These are phyloP conservation scores for Alternaria sp. DNA, from an alignment of 2,329 filamentous ascomycete genomes.

Conservation along the genomic window DNA sequence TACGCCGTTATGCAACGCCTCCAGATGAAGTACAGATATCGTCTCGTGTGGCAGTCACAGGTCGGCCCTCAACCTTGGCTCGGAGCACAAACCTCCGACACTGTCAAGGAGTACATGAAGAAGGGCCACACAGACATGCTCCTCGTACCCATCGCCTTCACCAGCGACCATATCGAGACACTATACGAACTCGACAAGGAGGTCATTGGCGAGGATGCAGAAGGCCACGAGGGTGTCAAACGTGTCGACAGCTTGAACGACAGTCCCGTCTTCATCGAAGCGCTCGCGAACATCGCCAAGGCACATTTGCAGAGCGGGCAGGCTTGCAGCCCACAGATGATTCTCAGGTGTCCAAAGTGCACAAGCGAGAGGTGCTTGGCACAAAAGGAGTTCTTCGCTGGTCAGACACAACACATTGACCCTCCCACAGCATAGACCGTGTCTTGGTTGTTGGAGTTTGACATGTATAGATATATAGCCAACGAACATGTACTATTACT, in stretches of 20 bases:
- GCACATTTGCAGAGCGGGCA: constrained; percentile 74
- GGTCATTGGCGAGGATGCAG: constrained; percentile 82
- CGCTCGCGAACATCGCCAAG: constrained; percentile 85
- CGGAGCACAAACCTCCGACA: constrained; percentile 87
- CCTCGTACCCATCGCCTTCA: constrained; percentile 95
- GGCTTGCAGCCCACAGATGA: constrained; percentile 84
- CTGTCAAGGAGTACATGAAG: constrained; percentile 85
- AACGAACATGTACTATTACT: background rate
- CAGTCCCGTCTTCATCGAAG: constrained; percentile 86
- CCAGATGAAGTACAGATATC: constrained; percentile 86
- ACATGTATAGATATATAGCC: background rate
- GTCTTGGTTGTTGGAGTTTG: background rate
- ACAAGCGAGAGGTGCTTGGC: constrained; percentile 86
- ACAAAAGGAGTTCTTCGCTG: constrained; percentile 71
- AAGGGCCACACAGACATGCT: constrained; percentile 92
- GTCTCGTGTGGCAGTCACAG: constrained; percentile 97
- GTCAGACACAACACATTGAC: constrained; percentile 42
- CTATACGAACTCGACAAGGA: constrained; percentile 93
- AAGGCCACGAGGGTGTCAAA: constrained; percentile 67
- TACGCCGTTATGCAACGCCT: constrained; percentile 95
- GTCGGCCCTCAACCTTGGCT: constrained; percentile 96
- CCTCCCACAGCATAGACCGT: constrained; percentile 9
- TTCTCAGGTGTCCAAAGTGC: constrained; percentile 89
- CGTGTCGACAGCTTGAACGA: constrained; percentile 92
- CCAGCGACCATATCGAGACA: constrained; percentile 98